phyloP scores from a whole-genome alignment of 495 filamentous ascomycete species.

The Pseudevernia furfuracea region DNA sequence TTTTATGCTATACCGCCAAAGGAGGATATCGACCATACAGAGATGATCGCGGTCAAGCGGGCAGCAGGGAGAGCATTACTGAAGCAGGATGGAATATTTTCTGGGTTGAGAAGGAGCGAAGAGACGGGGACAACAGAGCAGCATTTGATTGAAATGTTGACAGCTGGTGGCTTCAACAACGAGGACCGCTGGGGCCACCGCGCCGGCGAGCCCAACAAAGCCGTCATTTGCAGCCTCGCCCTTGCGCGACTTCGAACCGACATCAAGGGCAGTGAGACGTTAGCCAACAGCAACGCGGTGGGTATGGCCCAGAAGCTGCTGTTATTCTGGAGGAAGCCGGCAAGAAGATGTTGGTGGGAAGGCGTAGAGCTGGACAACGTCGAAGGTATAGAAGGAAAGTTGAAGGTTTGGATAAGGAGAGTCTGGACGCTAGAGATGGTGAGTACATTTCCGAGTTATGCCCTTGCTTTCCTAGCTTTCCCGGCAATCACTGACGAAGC shows the following conservation, averaged over 20 bases:
- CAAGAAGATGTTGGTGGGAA: slow-evolving; percentile 97
- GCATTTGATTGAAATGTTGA: slow-evolving; percentile 98
- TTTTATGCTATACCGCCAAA: slow-evolving; percentile 95
- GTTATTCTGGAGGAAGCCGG: slow-evolving; percentile 96
- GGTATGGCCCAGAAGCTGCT: slow-evolving; percentile 99
- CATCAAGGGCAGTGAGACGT: slow-evolving; percentile 59
- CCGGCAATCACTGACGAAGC: background rate
- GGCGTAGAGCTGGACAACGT: slow-evolving; percentile 87
- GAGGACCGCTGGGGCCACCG: slow-evolving; percentile 94
- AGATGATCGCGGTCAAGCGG: slow-evolving; percentile 96
- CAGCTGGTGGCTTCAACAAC: slow-evolving; percentile 93
- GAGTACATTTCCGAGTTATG: slow-evolving; percentile 25
- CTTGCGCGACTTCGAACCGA: slow-evolving; percentile 89
- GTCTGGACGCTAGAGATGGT: slow-evolving; percentile 99
- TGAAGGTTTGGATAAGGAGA: slow-evolving; percentile 96
- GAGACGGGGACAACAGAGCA: slow-evolving; percentile 95
- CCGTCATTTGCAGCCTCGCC: slow-evolving; percentile 93
- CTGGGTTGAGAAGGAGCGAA: slow-evolving; percentile 85
- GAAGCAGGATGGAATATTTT: slow-evolving; percentile 93
- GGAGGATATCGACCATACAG: slow-evolving; percentile 70
- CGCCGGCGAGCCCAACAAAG: slow-evolving; percentile 92
- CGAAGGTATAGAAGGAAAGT: slow-evolving; percentile 80
- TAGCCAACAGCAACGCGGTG: slow-evolving; percentile 72
- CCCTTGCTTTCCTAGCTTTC: background rate
- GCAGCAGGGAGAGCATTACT: slow-evolving; percentile 82